Evolutionary conservation across 2,329 filamentous ascomycete genomes (phyloP), one percentile per base, ranked within the genome.

Genomic region (Sarocladiaceae sp.): DNA sequence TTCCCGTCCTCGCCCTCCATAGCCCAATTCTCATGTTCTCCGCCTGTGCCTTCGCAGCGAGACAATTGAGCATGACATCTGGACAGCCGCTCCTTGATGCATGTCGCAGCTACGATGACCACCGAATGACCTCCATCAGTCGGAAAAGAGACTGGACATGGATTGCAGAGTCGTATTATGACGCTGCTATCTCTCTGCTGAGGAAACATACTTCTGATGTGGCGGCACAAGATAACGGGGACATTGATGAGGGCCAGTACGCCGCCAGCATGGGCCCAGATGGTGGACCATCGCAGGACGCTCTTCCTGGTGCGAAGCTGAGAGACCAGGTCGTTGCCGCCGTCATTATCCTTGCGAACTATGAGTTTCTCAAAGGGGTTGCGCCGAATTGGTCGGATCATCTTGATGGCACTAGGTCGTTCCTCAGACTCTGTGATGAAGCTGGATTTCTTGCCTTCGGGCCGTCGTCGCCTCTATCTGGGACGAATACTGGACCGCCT

Each of bases 381-480:
- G 40, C 40, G n/a, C 40, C 40, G 3, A 44, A 44, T n/a, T 44
- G 40, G 40, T 44, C 40, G 10, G 40, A 44, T n/a, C 40, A 44
- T n/a, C 40, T 44, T 15, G 40, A 44, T n/a, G 40, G 40, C 17
- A 44, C 40, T 4, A 25, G 40, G 17, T 44, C 40, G 4, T 44
- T 44, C 40, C 28, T 44, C 12, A 22, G 40, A 26, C 40, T 44
- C 23, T 44, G 40, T n/a, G 40, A 44, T 20, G 40, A 44, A 28
- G 40, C 40, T n/a, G 40, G 40, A 12, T 44, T 44, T 23, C 17
- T 44, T 7, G 40, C 40, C 22, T 44, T 44, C 28, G 40, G 40
- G 10, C 40, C 40, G 13, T 22, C 40, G 15, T 44, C 40, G 10
- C 40, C 40, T 7, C 40, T 44, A 3, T 44, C 40, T 15, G 22